phyloP scores from a whole-genome alignment of 2,329 filamentous ascomycete genomes.

The Hypoxylon rubiginosum region DNA sequence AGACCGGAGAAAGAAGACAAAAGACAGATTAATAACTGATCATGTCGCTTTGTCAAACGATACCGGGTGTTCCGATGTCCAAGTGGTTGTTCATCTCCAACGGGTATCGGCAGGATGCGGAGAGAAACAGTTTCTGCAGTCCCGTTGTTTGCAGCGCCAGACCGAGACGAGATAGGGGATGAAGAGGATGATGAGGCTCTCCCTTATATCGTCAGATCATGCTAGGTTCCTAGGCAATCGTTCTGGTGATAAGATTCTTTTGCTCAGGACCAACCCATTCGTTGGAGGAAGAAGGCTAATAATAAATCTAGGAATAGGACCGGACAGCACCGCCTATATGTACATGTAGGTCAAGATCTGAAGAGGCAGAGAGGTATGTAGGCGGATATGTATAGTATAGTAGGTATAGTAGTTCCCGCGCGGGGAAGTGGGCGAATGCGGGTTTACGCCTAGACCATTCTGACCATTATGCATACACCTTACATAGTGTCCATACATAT shows the following conservation, averaged over 20 bases:
- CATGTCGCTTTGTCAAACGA: slow-evolving; percentile 24
- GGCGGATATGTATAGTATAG: slow-evolving; percentile 15
- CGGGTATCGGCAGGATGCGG: slow-evolving; percentile 36
- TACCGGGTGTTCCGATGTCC: slow-evolving; percentile 16
- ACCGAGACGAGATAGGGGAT: background rate
- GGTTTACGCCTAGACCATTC: slow-evolving; percentile 32
- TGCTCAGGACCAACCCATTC: background rate
- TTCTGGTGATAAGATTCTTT: background rate
- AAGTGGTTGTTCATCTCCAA: slow-evolving; percentile 32
- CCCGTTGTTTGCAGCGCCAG: slow-evolving; percentile 20
- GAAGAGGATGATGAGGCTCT: slow-evolving; percentile 3
- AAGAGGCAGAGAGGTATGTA: slow-evolving; percentile 5
- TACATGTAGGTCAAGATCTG: slow-evolving; percentile 29
- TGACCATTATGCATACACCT: slow-evolving; percentile 16
- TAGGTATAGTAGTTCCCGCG: slow-evolving; percentile 41
- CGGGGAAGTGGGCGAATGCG: slow-evolving; percentile 41
- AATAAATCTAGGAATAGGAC: slow-evolving; percentile 18
- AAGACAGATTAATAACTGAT: slow-evolving; percentile 23
- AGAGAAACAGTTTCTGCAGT: slow-evolving; percentile 15
- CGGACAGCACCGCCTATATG: slow-evolving; percentile 28
- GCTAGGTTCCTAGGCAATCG: background rate
- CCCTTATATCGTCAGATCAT: slow-evolving; percentile 16
- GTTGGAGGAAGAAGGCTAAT: slow-evolving; percentile 15
- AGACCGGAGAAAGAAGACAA: slow-evolving; percentile 22
- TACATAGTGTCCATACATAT: slow-evolving; percentile 14